A percentile compares a stretch with the other conserved stretches of the same genome.
Conservation (phyloP, 2,329 filamentous ascomycete species). For the Colletotrichum plurivorum region DNA sequence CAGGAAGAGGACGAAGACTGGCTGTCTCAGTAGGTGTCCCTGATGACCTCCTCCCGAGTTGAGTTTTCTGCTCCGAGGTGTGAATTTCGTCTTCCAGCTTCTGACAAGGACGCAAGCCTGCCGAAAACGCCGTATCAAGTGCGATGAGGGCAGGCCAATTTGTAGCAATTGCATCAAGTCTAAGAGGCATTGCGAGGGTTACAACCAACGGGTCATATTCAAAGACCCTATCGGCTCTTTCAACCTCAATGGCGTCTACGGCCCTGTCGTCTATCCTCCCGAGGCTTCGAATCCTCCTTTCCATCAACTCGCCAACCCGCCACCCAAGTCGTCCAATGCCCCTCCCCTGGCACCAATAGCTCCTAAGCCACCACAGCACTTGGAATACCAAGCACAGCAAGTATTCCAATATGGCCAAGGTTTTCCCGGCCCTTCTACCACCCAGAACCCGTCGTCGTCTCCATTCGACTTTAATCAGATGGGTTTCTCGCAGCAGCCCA, state of each 20-base stretch:
- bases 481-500: conserved; percentile 37
- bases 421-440: conserved; percentile 45
- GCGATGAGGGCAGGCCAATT: conserved; percentile 88
- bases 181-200: conserved; percentile 86
- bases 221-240: conserved; percentile 78
- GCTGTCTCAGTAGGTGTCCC: conserved; percentile 81
- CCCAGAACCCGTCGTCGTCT: conserved; percentile 26
- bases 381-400: conserved; percentile 51
- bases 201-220: conserved; percentile 85
- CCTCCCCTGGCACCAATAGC: conserved; percentile 62
- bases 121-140: conserved; percentile 95
- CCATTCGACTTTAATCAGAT: conserved; percentile 44
- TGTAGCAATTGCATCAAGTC: conserved; percentile 91
- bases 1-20: conserved; percentile 89
- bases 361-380: conserved; percentile 61
- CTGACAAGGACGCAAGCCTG: conserved; percentile 73
- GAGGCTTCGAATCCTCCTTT: conserved; percentile 62
- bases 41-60: not conserved
- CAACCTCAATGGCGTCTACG: conserved; percentile 60
- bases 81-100: not conserved
- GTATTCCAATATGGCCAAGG: conserved; percentile 48
- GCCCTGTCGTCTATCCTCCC: conserved; percentile 60
- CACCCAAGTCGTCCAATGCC: conserved; percentile 56
- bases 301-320: conserved; percentile 59
- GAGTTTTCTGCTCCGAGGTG: not conserved